Base-by-base conservation (phyloP, 2,329 filamentous ascomycete species). In the Nemania sp. region DNA sequence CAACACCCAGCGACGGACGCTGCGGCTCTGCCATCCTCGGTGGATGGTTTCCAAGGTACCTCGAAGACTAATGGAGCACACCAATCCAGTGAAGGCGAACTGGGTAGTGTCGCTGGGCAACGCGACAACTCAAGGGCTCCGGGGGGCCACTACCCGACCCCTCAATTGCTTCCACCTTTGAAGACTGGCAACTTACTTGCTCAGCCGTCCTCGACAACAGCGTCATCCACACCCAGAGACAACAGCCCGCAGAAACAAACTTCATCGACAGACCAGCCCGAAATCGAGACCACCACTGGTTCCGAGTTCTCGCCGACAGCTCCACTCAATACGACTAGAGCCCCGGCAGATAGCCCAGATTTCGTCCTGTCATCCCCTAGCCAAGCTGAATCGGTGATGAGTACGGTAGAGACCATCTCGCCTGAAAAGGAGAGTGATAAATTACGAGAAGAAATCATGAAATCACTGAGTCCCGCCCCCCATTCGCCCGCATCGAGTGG, bases 361-460 rank as follows among this genome's bases (percentile, higher is more conserved):
- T 75, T 78, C 51, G 70, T 72, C 29, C 71, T 74, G 13, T 69
- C 73, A 18, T 69, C 71, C 18, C 69, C 72, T 6, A 67, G 82
- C 21, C 74, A 78, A 54, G 76, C 80, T 2, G 74, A 77, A 25
- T 71, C 76, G 6, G 81, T 80, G 0, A 72, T 80, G 49, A 84
- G 81, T 68, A 83, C 81, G 0, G 70, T 76, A 10, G 79, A 80
- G 10, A 80, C 80, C 7, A 77, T 76, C 7, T 81, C 82, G 0
- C 81, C 85, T 32, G 79, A 87, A 60, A 85, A 88, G 65, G 89
- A 92, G 68, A 92, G 84, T 68, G 90, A 93, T 65, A 80, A 84
- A 57, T 73, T 93, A 48, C 82, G 87, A 29, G 88, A 91, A 60
- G 90, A 93, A 68, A 93, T 93, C 56, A 86, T 91, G 54, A 86